These are phyloP conservation scores for Passalora sequoiae DNA, from an alignment of 2,329 filamentous ascomycete genomes.

Conservation along the genomic window DNA sequence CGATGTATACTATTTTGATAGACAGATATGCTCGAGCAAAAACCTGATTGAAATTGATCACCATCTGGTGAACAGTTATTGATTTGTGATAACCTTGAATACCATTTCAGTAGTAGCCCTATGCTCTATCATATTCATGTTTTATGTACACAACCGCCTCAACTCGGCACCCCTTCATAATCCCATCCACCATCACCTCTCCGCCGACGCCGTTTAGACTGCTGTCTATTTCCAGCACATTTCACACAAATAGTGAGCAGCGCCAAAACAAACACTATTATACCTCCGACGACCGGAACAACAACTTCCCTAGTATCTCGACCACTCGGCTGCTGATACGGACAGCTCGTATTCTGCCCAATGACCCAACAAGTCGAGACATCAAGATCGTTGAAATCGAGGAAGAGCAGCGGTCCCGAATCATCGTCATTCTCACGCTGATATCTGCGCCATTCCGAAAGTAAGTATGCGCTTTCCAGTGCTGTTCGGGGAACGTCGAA, in stretches of 20 bases:
- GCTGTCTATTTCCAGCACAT: constrained; percentile 56
- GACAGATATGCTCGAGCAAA: not conserved
- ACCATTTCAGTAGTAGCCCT: too few relatives aligned
- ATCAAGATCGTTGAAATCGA: constrained; percentile 59
- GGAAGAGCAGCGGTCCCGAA: constrained; percentile 41
- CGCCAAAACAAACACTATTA: constrained; percentile 58
- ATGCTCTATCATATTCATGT: too few relatives aligned
- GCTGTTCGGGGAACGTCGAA: constrained; percentile 58
- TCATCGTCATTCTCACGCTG: constrained; percentile 25
- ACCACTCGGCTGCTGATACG: constrained; percentile 42
- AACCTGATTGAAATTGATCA: too few relatives aligned
- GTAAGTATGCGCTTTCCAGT: constrained; percentile 59
- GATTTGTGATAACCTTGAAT: too few relatives aligned
- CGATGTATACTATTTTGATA: too few relatives aligned
- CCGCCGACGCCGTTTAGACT: constrained; percentile 46
- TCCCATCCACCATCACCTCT: constrained; percentile 52
- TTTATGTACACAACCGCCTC: too few relatives aligned
- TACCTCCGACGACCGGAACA: constrained; percentile 57
- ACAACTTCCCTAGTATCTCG: constrained; percentile 48
- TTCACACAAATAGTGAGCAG: constrained; percentile 60
- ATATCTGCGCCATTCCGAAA: constrained; percentile 28
- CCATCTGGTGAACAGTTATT: too few relatives aligned
- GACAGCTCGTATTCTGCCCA: constrained; percentile 53
- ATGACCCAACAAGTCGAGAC: constrained; percentile 56
- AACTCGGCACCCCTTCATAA: constrained; percentile 61